These are phyloP conservation scores for Phoenix roebelenii DNA, from an alignment of 176 grass and related monocot species.

Conservation along the genomic window DNA sequence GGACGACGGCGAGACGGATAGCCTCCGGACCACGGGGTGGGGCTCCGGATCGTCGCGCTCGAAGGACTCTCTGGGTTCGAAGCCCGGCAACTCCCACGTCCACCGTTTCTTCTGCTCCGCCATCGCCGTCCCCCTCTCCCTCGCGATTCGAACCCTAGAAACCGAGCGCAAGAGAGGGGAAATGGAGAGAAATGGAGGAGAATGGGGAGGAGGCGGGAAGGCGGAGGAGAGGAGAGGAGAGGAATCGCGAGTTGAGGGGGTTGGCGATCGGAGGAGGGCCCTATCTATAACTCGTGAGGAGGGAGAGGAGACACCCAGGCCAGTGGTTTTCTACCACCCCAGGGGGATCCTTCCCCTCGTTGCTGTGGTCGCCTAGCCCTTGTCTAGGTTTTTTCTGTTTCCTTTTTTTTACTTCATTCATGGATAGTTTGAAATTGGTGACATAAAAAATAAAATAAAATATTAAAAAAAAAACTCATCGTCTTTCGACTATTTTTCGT, in stretches of 20 bases:
- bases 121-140: slow-evolving; percentile 39
- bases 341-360: background rate
- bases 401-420: too few species aligned
- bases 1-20: slow-evolving; percentile 29
- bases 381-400: too few species aligned
- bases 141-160: slow-evolving; percentile 60
- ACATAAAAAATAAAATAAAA: too few species aligned
- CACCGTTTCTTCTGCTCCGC: slow-evolving; percentile 60
- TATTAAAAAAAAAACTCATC: too few species aligned
- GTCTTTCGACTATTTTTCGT: too few species aligned
- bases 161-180: slow-evolving; percentile 13
- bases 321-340: slow-evolving; percentile 27
- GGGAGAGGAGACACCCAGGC: slow-evolving; percentile 36
- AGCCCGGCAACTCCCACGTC: slow-evolving; percentile 84
- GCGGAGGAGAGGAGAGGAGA: background rate
- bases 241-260: background rate
- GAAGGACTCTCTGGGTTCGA: slow-evolving; percentile 44
- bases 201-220: slow-evolving; percentile 1
- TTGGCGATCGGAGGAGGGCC: slow-evolving; percentile 12
- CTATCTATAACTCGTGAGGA: slow-evolving; percentile 47
- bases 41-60: slow-evolving; percentile 27
- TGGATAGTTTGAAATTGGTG: too few species aligned
- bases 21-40: slow-evolving; percentile 23
- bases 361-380: too few species aligned
- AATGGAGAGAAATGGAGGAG: background rate